Evolutionary conservation across 2,329 filamentous ascomycete species (phyloP).

Genomic region (Colletotrichum sp.): DNA sequence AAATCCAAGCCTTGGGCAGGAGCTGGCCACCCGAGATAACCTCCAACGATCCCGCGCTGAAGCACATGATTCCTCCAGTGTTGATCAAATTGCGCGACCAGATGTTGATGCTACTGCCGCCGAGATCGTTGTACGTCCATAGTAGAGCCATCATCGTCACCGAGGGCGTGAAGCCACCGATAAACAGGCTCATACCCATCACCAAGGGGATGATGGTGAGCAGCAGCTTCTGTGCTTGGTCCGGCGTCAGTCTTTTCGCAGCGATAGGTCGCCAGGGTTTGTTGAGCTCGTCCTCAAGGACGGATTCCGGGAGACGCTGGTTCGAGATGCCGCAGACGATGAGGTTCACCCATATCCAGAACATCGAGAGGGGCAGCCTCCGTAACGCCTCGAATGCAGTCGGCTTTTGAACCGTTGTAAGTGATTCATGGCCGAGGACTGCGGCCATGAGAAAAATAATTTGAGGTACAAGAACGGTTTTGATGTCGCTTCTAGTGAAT

Average conservation of each 20-base stretch:
- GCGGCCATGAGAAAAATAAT: conserved; percentile 27
- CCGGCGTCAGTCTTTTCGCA: conserved; percentile 24
- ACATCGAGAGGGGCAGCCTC: not conserved
- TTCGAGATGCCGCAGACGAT: conserved; percentile 31
- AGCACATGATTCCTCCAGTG: conserved; percentile 30
- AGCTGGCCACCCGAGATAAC: conserved; percentile 16
- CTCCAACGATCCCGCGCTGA: conserved; percentile 29
- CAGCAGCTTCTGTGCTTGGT: conserved; percentile 27
- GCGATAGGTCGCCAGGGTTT: conserved; percentile 36
- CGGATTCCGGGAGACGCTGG: conserved; percentile 24
- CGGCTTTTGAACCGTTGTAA: not conserved
- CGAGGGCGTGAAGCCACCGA: conserved; percentile 24
- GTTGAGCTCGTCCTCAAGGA: conserved; percentile 32
- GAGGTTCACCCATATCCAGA: conserved; percentile 32
- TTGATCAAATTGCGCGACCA: conserved; percentile 30
- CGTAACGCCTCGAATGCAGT: not conserved
- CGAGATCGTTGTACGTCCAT: conserved; percentile 36
- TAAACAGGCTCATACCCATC: conserved; percentile 5
- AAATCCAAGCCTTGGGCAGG: conserved; percentile 18
- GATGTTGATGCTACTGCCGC: conserved; percentile 24
- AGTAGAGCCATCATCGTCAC: conserved; percentile 27
- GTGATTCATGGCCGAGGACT: not conserved
- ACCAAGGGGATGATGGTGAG: conserved; percentile 25
- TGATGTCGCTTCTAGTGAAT: conserved; percentile 37
- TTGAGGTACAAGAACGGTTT: conserved; percentile 35